These are phyloP conservation scores for Diaporthe eres DNA, from an alignment of 2,329 filamentous ascomycete species.

Conservation along the genomic window DNA sequence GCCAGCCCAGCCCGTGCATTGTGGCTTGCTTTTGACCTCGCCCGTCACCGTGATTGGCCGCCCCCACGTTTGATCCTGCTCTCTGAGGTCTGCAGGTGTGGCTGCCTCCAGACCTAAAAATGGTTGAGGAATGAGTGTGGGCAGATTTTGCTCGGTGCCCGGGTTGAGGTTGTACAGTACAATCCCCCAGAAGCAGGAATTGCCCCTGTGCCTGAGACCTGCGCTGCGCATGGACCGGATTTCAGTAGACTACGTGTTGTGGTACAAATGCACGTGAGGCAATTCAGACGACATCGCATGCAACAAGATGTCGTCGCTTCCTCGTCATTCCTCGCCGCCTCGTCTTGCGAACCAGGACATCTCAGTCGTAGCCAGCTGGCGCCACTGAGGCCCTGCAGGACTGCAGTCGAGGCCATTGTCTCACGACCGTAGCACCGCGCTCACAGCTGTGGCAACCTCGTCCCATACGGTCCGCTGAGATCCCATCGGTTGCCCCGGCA, in stretches of 20 bases:
- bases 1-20: not conserved
- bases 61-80: constrained; percentile 23
- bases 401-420: not conserved
- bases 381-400: not conserved
- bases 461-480: not conserved
- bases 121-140: constrained; percentile 17
- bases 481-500: not conserved
- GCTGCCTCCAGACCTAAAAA: constrained; percentile 31
- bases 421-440: not conserved
- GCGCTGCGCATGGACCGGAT: constrained; percentile 11
- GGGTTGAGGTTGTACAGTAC: constrained; percentile 28
- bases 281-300: constrained; percentile 25
- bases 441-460: not conserved
- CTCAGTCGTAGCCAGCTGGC: not conserved
- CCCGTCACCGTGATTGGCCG: constrained; percentile 13
- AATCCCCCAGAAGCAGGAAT: constrained; percentile 17
- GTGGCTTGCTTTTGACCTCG: constrained; percentile 27
- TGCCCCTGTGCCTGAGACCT: constrained; percentile 24
- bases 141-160: not conserved
- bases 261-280: constrained; percentile 23
- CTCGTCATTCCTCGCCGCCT: not conserved
- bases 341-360: not conserved
- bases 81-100: not conserved
- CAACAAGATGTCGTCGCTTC: not conserved
- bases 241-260: not conserved